Evolutionary conservation across 75 land plant species (phyloP).

Genomic region (Chamaecyparis obtusa): DNA sequence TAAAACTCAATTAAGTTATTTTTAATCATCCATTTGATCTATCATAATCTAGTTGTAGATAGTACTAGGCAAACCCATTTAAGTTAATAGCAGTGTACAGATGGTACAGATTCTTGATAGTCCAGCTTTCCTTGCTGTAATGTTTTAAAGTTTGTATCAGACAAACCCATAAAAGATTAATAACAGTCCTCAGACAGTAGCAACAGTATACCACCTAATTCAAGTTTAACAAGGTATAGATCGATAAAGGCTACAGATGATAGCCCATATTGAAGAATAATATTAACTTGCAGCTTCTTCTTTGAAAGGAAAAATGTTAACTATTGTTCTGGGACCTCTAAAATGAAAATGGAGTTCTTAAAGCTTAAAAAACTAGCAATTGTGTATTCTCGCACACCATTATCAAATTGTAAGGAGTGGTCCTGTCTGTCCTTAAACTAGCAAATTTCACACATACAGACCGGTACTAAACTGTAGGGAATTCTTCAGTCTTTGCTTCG

Average conservation of each 20-base stretch:
- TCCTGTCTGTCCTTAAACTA: not conserved
- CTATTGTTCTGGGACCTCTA: not conserved
- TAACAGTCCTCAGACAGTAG: not conserved
- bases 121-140: not conserved
- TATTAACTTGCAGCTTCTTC: not conserved
- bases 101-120: not conserved
- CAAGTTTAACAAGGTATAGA: not conserved
- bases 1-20: not conserved
- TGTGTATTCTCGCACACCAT: not conserved
- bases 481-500: not conserved
- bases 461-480: not conserved
- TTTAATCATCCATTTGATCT: not conserved
- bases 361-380: not conserved
- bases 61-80: not conserved
- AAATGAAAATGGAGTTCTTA: not conserved
- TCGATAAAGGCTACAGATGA: not conserved
- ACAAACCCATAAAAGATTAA: not conserved
- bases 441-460: not conserved
- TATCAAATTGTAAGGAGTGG: not conserved
- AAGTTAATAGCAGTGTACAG: not conserved
- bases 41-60: not conserved
- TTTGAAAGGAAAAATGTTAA: not conserved
- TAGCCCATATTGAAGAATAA: not conserved
- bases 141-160: not conserved
- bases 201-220: not conserved